Conservation (phyloP, 139 green algal species). For the Chlamydomonas eustigma region DNA sequence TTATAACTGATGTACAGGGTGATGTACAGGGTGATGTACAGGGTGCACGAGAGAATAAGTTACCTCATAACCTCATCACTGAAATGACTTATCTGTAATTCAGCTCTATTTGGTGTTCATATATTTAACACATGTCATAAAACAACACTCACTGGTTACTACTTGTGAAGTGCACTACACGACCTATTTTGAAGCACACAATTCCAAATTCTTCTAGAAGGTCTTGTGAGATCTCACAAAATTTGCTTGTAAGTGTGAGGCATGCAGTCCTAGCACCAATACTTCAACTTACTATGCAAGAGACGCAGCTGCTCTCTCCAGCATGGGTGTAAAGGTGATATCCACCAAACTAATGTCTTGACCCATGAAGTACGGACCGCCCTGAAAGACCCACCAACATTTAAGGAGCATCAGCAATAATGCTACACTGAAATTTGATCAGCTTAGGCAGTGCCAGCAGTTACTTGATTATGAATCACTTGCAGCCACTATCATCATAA, state of each 20-base stretch:
- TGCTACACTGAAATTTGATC: neutral
- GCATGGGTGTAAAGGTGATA: constrained; percentile 82
- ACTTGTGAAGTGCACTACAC: too few species aligned
- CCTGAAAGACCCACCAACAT: neutral
- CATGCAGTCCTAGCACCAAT: neutral
- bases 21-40: neutral
- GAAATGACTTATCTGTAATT: constrained; percentile 65
- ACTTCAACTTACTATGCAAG: constrained; percentile 60
- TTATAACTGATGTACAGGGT: constrained; percentile 26
- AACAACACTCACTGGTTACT: neutral
- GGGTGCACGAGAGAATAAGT: neutral
- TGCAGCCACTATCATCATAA: constrained; percentile 3
- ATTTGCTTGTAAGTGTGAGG: neutral
- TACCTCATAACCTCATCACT: neutral
- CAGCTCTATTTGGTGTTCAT: neutral
- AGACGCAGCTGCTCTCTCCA: constrained; percentile 80
- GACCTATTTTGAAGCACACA: too few species aligned
- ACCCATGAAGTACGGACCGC: constrained; percentile 89
- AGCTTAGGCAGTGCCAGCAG: neutral
- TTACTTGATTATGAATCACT: neutral
- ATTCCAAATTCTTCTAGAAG: too few species aligned
- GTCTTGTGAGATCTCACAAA: neutral
- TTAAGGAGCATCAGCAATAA: neutral
- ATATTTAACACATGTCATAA: neutral
- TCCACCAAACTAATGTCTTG: constrained; percentile 71